phyloP scores from a whole-genome alignment of 2,329 filamentous ascomycete genomes.

The Apiospora rasikravindrae region DNA sequence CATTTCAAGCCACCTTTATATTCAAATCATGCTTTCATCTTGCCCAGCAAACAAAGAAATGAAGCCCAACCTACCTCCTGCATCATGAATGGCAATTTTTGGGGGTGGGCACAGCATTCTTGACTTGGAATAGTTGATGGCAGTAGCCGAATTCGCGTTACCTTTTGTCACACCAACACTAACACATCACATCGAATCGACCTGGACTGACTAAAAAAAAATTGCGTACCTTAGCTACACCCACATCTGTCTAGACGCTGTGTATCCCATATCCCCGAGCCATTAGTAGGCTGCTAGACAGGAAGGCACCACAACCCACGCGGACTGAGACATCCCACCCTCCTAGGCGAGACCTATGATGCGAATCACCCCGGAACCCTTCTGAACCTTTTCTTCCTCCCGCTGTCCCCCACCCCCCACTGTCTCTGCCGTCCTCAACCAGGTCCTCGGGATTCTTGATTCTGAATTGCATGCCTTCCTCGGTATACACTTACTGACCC shows the following conservation, averaged over 20 bases:
- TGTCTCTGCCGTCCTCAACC: background rate
- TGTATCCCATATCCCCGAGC: background rate
- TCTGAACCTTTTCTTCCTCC: background rate
- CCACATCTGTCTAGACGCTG: background rate
- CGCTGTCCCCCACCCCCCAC: background rate
- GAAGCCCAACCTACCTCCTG: background rate
- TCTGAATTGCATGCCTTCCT: slow-evolving; percentile 1
- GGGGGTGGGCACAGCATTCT: background rate
- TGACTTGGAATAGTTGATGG: background rate
- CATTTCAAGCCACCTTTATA: background rate
- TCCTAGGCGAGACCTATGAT: slow-evolving; percentile 4
- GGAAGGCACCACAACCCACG: background rate
- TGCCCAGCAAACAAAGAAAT: background rate
- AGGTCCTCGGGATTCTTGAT: background rate
- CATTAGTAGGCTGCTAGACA: background rate
- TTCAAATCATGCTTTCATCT: background rate
- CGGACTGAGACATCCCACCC: slow-evolving; percentile 11
- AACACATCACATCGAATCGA: background rate
- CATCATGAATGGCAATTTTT: too few relatives aligned
- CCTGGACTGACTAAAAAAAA: too few relatives aligned
- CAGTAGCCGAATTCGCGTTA: slow-evolving; percentile 2
- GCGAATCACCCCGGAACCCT: background rate
- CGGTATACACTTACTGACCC: slow-evolving; percentile 9
- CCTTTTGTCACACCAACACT: background rate
- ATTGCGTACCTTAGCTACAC: background rate